These are phyloP conservation scores for Kodamaea sp. DNA, from an alignment of 1,139 yeast species.

Conservation along the genomic window DNA sequence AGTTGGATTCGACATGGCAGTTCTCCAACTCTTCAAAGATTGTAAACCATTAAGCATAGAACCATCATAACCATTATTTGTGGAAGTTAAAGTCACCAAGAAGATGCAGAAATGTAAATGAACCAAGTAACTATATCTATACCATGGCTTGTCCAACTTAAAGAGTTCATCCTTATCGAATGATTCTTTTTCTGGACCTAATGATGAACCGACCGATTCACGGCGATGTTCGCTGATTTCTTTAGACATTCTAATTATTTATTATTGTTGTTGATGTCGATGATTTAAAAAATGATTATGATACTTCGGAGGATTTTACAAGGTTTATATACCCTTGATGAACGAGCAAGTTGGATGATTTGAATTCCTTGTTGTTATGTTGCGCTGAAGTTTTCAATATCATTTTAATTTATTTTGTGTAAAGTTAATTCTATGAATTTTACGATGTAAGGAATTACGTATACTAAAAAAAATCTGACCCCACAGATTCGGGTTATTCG, in stretches of 20 bases:
- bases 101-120: slow-evolving; percentile 14
- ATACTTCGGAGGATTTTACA: not conserved
- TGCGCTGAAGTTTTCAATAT: too few relatives aligned
- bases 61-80: slow-evolving; percentile 21
- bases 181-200: not conserved
- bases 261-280: not conserved
- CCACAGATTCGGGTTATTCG: too few relatives aligned
- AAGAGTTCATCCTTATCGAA: slow-evolving; percentile 5
- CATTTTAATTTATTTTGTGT: too few relatives aligned
- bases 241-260: not conserved
- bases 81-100: slow-evolving; percentile 19
- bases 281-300: not conserved
- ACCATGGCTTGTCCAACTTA: slow-evolving; percentile 13
- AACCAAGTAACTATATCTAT: slow-evolving; percentile 10
- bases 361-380: too few relatives aligned
- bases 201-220: slow-evolving; percentile 4
- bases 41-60: slow-evolving; percentile 24
- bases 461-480: too few relatives aligned
- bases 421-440: too few relatives aligned
- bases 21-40: slow-evolving; percentile 15
- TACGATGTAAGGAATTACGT: too few relatives aligned
- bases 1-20: slow-evolving; percentile 17
- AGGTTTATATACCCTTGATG: not conserved
- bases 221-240: slow-evolving; percentile 1
- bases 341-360: not conserved